Evolutionary conservation across 768 basidiomycete genomes (phyloP).

Genomic region (Saitozyma sp.): DNA sequence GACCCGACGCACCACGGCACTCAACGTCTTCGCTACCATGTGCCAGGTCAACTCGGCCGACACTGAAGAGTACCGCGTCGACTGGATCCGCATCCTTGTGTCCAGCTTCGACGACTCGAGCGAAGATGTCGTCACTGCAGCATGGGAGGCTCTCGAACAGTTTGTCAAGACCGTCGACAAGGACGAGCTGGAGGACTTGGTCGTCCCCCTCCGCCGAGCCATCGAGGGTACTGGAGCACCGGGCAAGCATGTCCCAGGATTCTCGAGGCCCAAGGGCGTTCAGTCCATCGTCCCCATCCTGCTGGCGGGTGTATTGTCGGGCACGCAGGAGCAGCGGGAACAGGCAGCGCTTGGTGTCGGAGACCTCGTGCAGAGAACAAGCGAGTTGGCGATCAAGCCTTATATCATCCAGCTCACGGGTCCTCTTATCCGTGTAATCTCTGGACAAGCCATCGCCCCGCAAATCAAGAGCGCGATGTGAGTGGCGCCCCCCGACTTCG

Average conservation of each 20-base stretch:
- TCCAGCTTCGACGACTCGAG: constrained; percentile 73
- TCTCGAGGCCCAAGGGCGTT: constrained; percentile 74
- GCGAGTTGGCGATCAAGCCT: constrained; percentile 82
- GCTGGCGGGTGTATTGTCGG: constrained; percentile 87
- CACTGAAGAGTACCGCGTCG: constrained; percentile 78
- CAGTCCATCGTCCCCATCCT: constrained; percentile 81
- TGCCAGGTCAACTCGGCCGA: constrained; percentile 82
- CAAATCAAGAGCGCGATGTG: constrained; percentile 86
- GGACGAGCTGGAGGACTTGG: constrained; percentile 86
- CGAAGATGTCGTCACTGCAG: constrained; percentile 64
- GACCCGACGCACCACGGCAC: constrained; percentile 72
- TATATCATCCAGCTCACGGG: constrained; percentile 95
- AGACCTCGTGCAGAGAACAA: constrained; percentile 88
- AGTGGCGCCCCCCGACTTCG: constrained; percentile 14
- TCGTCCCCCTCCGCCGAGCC: constrained; percentile 81
- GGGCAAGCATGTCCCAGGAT: constrained; percentile 76
- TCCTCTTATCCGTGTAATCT: constrained; percentile 90
- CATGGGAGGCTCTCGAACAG: constrained; percentile 76
- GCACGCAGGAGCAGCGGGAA: constrained; percentile 85
- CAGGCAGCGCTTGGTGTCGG: constrained; percentile 94
- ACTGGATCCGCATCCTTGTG: constrained; percentile 90
- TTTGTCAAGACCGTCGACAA: constrained; percentile 90
- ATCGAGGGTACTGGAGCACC: constrained; percentile 82
- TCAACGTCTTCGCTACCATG: constrained; percentile 74
- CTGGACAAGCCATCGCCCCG: constrained; percentile 72